Base-by-base conservation (phyloP, 129 eudicot genomes). In the Pulicaria dysenterica region DNA sequence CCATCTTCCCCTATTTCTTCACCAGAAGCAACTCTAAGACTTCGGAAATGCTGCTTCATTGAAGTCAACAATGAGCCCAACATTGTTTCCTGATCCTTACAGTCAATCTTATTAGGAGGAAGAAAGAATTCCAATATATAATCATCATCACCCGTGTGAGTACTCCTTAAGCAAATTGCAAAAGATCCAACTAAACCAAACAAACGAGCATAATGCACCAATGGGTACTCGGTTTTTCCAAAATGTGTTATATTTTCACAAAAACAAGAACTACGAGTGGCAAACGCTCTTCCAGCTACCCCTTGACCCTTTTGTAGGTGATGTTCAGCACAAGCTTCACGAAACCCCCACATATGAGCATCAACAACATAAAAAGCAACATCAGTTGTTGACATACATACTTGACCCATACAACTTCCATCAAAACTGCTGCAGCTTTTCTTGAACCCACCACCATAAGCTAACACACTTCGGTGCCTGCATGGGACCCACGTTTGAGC, bases 401-500 rank as follows among this genome's bases (percentile, higher is more conserved):
- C 89, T 80, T 83, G 95, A 31, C 89, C 98, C 95, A 85, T 90
- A 76, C 98, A 93, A 67, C 95, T 89, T 77, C 98, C 98, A 59
- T 93, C 98, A 54, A 93, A 82, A 79, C 98, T 93, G 73, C 95
- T 89, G 86, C 98, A 90, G 72, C 86, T 84, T 70, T 93, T 89
- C 82, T 77, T 85, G 49, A 89, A 79, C 44, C 98, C 98, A 4
- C 98, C 98, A 17, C 96, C 98, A 49, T 88, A 69, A 24, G 98
- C 91, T 57, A 93, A 88, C 56, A 93, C 89, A 70, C 87, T 93
- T 44, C 96, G 87, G 67, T 93, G 98, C 82, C 87, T 80, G 87
- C 98, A 93, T 4, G 98, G 98, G 40, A 93, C 92, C 98, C 98
- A 93, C 4, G 96, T 87, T 85, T 87, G 98, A 75, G 96, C 98